Evolutionary conservation across 345 rosid species (phyloP).

Genomic region (Lumnitzera littorea): DNA sequence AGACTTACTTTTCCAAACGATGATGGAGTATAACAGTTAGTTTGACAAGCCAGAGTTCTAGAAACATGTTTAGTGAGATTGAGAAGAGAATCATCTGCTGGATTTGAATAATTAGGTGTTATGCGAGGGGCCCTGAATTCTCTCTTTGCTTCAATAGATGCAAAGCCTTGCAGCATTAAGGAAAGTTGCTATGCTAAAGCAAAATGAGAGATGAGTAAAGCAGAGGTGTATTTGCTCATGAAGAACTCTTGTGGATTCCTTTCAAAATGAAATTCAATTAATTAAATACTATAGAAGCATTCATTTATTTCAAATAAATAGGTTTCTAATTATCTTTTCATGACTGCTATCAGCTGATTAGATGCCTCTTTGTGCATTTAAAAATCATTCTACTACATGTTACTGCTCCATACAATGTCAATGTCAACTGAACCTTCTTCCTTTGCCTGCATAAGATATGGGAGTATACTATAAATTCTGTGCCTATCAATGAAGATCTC

Average conservation of each 20-base stretch:
- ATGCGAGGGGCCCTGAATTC: constrained; percentile 58
- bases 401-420: not conserved
- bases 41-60: constrained; percentile 23
- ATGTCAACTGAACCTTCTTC: not conserved
- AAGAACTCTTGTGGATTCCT: too few species aligned
- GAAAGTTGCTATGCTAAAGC: not conserved
- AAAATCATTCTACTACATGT: too few species aligned
- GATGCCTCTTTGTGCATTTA: too few species aligned
- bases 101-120: constrained; percentile 39
- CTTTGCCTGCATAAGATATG: not conserved
- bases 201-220: not conserved
- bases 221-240: not conserved
- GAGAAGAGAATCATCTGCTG: constrained; percentile 23
- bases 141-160: constrained; percentile 81
- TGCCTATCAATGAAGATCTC: too few species aligned
- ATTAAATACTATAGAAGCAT: too few species aligned
- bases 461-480: not conserved
- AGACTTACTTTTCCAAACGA: constrained; percentile 28
- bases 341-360: too few species aligned
- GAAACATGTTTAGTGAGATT: constrained; percentile 19
- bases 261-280: too few species aligned
- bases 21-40: constrained; percentile 5
- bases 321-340: too few species aligned
- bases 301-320: too few species aligned
- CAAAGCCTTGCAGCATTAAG: constrained; percentile 44